Evolutionary conservation across 108 stramenopile species (phyloP), one percentile per base, ranked within the genome.

Genomic region (Schizochytrium sp.): DNA sequence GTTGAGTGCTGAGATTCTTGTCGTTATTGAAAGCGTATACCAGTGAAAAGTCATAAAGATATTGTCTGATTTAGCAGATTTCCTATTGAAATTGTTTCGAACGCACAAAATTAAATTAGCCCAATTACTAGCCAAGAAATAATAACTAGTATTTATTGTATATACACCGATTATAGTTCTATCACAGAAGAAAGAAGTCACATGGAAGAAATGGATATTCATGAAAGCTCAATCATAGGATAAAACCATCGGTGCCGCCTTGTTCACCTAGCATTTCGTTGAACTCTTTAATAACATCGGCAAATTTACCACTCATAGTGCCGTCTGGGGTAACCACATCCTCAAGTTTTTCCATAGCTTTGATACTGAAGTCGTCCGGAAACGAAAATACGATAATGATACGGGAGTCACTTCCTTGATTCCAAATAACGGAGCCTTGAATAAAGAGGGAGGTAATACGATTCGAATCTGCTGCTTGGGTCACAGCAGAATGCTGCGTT

Each of bases 211-310:
- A 28, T 28, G 28, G 28, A 28, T 28, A 28, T 28, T 28, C 28
- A 28, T 28, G 28, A 28, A 28, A 28, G 28, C 28, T 28, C 28
- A 28, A 28, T 28, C 28, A 28, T 1, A 69, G 64, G 5, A 69
- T 38, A 44, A 69, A 44, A 15, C 64, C 64, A 3, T 69, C 64
- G 64, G 10, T 44, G 12, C 64, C 64, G 15, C 64, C 64, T 1
- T 69, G 64, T 44, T 69, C 64, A 44, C 64, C 64, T 38, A 69
- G 64, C 64, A 69, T 69, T 44, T 69, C 64, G 28, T 69, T 69
- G 64, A 69, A 69, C 44, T 69, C 64, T 44, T 69, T 69, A 44
- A 69, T 69, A 7, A 69, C 64, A 2, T 69, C 64, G 40, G 64
- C 64, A 15, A 69, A 69, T 3, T 69, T 69, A 3, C 5, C 44